These are phyloP conservation scores for Trichoderma virens DNA, from an alignment of 495 filamentous ascomycete genomes.

Conservation along the genomic window DNA sequence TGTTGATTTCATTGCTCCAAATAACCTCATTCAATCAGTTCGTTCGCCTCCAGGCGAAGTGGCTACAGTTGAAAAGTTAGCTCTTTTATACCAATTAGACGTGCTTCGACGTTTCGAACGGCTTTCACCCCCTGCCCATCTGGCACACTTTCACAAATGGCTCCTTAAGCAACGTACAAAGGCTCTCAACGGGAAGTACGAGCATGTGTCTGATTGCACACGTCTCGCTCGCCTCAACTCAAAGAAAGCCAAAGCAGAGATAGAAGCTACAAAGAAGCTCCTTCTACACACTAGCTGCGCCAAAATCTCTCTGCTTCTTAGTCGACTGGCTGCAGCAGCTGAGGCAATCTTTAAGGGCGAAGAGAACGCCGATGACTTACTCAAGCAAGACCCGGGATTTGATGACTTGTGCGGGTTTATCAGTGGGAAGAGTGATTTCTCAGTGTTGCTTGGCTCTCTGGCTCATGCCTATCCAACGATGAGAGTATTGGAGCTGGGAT, in stretches of 20 bases:
- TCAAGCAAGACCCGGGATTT: neutral
- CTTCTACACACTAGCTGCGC: neutral
- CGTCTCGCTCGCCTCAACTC: neutral
- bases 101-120: neutral
- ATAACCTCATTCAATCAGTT: slow-evolving; percentile 13
- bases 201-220: slow-evolving; percentile 13
- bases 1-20: slow-evolving; percentile 26
- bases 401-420: neutral
- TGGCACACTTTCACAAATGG: slow-evolving; percentile 26
- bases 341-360: neutral
- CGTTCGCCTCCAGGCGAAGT: slow-evolving; percentile 13
- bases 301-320: neutral
- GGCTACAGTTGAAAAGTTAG: slow-evolving; percentile 19
- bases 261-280: neutral
- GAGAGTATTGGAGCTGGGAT: slow-evolving; percentile 24
- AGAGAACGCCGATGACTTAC: neutral
- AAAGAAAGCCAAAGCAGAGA: neutral
- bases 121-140: slow-evolving; percentile 18
- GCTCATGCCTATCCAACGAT: slow-evolving; percentile 23
- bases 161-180: slow-evolving; percentile 14
- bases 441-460: slow-evolving; percentile 19
- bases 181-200: slow-evolving; percentile 15
- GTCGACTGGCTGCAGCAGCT: neutral
- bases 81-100: slow-evolving; percentile 26
- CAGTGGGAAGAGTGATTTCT: slow-evolving; percentile 15